A percentile compares a stretch with the other conserved stretches of the same genome.
Conservation (phyloP, 805 yeast species). For the Kuraishia molischiana region DNA sequence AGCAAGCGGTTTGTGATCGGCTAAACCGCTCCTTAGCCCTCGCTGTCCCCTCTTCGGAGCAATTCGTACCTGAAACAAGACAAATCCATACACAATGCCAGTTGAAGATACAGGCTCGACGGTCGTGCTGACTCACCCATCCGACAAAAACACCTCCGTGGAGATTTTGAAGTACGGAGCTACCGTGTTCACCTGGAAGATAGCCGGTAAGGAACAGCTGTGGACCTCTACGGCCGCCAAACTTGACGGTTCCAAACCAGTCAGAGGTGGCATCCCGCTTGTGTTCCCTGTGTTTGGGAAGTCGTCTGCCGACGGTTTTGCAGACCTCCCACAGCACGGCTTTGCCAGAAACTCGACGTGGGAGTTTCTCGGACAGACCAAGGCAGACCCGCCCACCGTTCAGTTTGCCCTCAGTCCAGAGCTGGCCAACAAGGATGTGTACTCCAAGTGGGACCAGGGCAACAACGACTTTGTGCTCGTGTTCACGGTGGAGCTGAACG, state of each 20-base stretch:
- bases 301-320: slow-evolving; percentile 46
- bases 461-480: slow-evolving; percentile 45
- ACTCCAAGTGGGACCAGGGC: slow-evolving; percentile 42
- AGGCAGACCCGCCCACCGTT: slow-evolving; percentile 60
- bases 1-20: too few species aligned
- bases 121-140: slow-evolving; percentile 51
- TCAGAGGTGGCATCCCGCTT: slow-evolving; percentile 94
- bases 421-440: slow-evolving; percentile 53
- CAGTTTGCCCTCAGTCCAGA: slow-evolving; percentile 92
- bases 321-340: slow-evolving; percentile 87
- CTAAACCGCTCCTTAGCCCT: too few species aligned
- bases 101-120: slow-evolving; percentile 56
- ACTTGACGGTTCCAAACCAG: slow-evolving; percentile 88
- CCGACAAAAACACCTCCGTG: slow-evolving; percentile 42
- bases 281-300: slow-evolving; percentile 94
- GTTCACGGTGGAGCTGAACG: slow-evolving; percentile 2
- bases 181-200: slow-evolving; percentile 73
- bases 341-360: slow-evolving; percentile 85
- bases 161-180: slow-evolving; percentile 82
- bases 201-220: slow-evolving; percentile 65
- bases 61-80: too few species aligned
- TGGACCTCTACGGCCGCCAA: slow-evolving; percentile 76
- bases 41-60: too few species aligned
- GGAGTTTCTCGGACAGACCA: slow-evolving; percentile 89
- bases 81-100: slow-evolving; percentile 44